Evolutionary conservation across 345 rosid species (phyloP), one percentile per base, ranked within the genome.

Genomic region (Eutrema japonicum): DNA sequence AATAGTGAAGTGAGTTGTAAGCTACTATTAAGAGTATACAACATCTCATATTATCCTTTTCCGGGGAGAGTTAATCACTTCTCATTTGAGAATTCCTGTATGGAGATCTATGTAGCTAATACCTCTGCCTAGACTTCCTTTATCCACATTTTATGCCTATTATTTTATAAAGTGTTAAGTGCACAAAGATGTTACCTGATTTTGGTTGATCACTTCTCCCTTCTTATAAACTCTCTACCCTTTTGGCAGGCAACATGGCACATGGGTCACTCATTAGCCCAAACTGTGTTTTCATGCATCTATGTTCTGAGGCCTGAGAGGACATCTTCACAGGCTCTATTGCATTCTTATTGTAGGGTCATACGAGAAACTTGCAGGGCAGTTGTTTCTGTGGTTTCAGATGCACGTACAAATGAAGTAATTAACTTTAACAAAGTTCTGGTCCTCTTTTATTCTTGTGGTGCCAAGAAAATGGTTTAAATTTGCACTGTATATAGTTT

Each of bases 401-500:
- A 93, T 74, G 88, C 98, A 38, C 96, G 96, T 37, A 93, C 98
- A 81, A 93, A 93, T 90, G 98, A 93, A 90, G 98, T 93, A 93
- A 90, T 79, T 85, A 85, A 89, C 79, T 88, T 82, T 76, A 79
- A 68, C 86, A 69, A 71, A 74, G 75, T 81, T 79, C 75, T 70
- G 60, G 22, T 45, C 66, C 70, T 82, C 55, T 64, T 57, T 77
- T 76, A 40, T 30, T 74, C 60, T 74, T 68, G 13, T 74, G 10
- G 45, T 53, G 35, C 56, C 30, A 46, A 57, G 62, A 3, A 60
- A 35, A 26, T 71, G 40, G 4, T 67, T 37, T 65, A 14, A 12
- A 2, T 42, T 12, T 26, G 8, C 62, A 42, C 14, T 45, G n/a
- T 61, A 3, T 46, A 42, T 47, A 36, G 42, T 8, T 65, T 7